Evolutionary conservation across 1,139 yeast species (phyloP), one percentile per base, ranked within the genome.

Genomic region (Cylindricascospora bacillispora): DNA sequence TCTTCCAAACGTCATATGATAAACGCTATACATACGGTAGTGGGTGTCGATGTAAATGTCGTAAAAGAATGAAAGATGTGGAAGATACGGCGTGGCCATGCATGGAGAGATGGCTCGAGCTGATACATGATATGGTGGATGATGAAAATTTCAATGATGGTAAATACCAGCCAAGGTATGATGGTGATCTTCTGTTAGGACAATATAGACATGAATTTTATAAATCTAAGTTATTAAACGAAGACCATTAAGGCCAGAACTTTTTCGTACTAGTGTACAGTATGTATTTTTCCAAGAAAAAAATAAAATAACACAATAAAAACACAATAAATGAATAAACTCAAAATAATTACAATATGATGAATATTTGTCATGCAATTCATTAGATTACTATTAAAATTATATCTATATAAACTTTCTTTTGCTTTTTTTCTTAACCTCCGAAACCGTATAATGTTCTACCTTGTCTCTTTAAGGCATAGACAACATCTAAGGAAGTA

Each of bases 361-460:
- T n/a, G n/a, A n/a, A n/a, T n/a, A n/a, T n/a, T n/a, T n/a, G n/a
- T n/a, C n/a, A n/a, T n/a, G n/a, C n/a, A n/a, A n/a, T n/a, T n/a
- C n/a, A n/a, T n/a, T n/a, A n/a, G n/a, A n/a, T n/a, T n/a, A n/a
- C n/a, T n/a, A n/a, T n/a, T n/a, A n/a, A n/a, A n/a, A n/a, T n/a
- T n/a, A n/a, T n/a, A n/a, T n/a, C n/a, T n/a, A n/a, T n/a, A n/a
- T n/a, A n/a, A n/a, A n/a, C n/a, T n/a, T n/a, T n/a, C n/a, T n/a
- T n/a, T n/a, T n/a, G n/a, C n/a, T n/a, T n/a, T n/a, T n/a, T n/a
- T n/a, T n/a, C 17, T 34, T 80, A 85, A 75, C 94, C 95, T 70
- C 95, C 95, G 77, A 85, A 85, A 81, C 95, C 95, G 63, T 85
- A 85, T 67, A 85, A 79, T 70, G 95, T 85, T 70, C 95, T 81